Conservation (phyloP, 441 rosid genomes). For the Iberis amara region DNA sequence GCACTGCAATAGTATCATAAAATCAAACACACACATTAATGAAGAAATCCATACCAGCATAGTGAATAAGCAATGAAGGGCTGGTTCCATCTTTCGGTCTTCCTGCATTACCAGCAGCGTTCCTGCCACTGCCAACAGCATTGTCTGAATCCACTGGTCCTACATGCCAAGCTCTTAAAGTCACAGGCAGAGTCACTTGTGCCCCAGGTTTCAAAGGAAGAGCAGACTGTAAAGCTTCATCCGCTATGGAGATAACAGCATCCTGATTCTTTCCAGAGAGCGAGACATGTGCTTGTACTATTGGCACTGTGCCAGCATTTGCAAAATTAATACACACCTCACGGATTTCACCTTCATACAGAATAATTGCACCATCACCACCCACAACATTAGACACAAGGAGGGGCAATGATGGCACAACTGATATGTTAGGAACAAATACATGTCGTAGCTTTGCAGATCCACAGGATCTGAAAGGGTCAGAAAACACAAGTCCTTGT, state of each 20-base stretch:
- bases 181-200: slow-evolving; percentile 73
- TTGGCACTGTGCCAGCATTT: slow-evolving; percentile 90
- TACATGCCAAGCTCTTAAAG: slow-evolving; percentile 92
- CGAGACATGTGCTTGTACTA: slow-evolving; percentile 88
- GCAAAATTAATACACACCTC: slow-evolving; percentile 79
- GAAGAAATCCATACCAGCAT: slow-evolving; percentile 56
- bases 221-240: slow-evolving; percentile 59
- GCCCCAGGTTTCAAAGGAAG: slow-evolving; percentile 96
- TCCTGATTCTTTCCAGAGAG: slow-evolving; percentile 94
- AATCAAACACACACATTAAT: slow-evolving; percentile 1
- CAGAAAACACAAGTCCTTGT: slow-evolving; percentile 96
- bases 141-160: slow-evolving; percentile 55
- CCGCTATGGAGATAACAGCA: slow-evolving; percentile 66
- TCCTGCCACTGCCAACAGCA: slow-evolving; percentile 42
- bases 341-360: slow-evolving; percentile 93
- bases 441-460: slow-evolving; percentile 75
- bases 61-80: slow-evolving; percentile 80
- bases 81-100: slow-evolving; percentile 72
- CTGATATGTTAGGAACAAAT: slow-evolving; percentile 76
- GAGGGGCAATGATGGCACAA: slow-evolving; percentile 70
- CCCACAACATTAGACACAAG: slow-evolving; percentile 76
- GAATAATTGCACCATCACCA: slow-evolving; percentile 84
- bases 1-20: slow-evolving; percentile 21
- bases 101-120: slow-evolving; percentile 48
- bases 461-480: slow-evolving; percentile 92